These are phyloP conservation scores for Ceratobasidium sp. DNA, from an alignment of 1,284 basidiomycete genomes.

Conservation along the genomic window DNA sequence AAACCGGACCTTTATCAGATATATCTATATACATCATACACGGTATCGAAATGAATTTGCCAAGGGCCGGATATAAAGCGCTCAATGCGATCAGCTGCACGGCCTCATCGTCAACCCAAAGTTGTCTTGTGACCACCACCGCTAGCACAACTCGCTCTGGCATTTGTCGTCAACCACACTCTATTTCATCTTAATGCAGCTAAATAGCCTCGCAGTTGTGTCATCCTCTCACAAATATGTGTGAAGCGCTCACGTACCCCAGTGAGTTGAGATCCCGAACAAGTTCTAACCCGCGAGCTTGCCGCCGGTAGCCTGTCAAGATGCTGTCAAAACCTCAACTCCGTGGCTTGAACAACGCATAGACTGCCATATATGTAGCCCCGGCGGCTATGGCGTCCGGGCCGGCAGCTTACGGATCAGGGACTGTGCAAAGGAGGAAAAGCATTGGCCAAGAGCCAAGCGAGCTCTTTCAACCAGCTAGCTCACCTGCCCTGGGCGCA, in stretches of 20 bases:
- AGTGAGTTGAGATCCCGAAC: background rate
- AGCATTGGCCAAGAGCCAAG: conserved; percentile 16
- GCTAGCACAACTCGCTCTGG: too few relatives aligned
- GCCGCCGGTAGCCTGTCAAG: background rate
- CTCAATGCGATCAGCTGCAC: background rate
- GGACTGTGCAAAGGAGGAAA: background rate
- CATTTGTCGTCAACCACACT: background rate
- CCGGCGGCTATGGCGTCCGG: background rate
- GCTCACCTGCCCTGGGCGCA: conserved; percentile 26
- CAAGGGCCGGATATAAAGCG: too few relatives aligned
- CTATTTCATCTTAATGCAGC: background rate
- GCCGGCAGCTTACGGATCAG: background rate
- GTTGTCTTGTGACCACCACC: background rate
- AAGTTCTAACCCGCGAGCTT: too few relatives aligned
- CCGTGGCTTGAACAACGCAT: background rate
- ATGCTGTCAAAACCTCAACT: background rate
- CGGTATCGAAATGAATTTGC: too few relatives aligned
- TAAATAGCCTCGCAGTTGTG: conserved; percentile 7
- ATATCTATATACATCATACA: too few relatives aligned
- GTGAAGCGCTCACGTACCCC: background rate
- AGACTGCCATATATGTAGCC: background rate
- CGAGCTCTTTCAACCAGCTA: conserved; percentile 9
- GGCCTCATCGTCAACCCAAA: background rate
- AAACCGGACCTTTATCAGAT: too few relatives aligned
- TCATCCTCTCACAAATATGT: conserved; percentile 6